Percentiles rank a stretch among this genome's conserved stretches.
These are phyloP conservation scores for Choiromyces venosus DNA, from an alignment of 495 filamentous ascomycete species.

Conservation along the genomic window DNA sequence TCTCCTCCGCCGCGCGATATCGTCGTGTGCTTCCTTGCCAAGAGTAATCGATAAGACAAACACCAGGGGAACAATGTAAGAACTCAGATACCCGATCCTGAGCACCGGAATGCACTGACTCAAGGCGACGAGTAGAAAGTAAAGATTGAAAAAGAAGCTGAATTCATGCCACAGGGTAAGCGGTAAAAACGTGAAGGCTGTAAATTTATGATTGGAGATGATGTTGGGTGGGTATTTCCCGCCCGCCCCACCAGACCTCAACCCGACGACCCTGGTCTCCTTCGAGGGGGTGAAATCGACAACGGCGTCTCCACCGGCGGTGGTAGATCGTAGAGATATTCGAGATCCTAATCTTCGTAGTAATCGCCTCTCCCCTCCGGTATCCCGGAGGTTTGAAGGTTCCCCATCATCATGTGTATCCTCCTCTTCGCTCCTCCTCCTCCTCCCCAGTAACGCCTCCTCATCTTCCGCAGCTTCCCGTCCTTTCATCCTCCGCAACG, in stretches of 20 bases:
- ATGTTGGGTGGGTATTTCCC: slow-evolving; percentile 61
- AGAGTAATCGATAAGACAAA: slow-evolving; percentile 88
- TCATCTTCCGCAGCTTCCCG: slow-evolving; percentile 28
- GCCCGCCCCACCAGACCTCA: slow-evolving; percentile 14
- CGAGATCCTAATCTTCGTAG: slow-evolving; percentile 31
- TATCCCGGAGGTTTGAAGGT: neutral
- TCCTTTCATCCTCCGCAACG: slow-evolving; percentile 32
- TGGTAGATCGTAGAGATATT: slow-evolving; percentile 23
- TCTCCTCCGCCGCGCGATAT: slow-evolving; percentile 74
- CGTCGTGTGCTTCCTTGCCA: slow-evolving; percentile 93
- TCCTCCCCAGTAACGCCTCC: slow-evolving; percentile 35
- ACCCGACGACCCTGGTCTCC: slow-evolving; percentile 23
- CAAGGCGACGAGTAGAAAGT: slow-evolving; percentile 90
- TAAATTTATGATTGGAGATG: slow-evolving; percentile 96
- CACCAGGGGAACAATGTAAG: slow-evolving; percentile 85
- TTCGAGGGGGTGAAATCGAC: slow-evolving; percentile 37
- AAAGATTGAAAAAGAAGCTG: slow-evolving; percentile 99
- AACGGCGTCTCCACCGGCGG: slow-evolving; percentile 3
- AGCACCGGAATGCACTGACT: slow-evolving; percentile 86
- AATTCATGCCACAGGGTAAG: slow-evolving; percentile 96
- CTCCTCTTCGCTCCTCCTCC: slow-evolving; percentile 1
- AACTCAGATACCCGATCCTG: slow-evolving; percentile 88
- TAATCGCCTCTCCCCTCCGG: slow-evolving; percentile 19
- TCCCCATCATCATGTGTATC: neutral
- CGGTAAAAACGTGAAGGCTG: slow-evolving; percentile 89